Conservation (phyloP, 305 asterid genomes). For the Fraxinus sp. region DNA sequence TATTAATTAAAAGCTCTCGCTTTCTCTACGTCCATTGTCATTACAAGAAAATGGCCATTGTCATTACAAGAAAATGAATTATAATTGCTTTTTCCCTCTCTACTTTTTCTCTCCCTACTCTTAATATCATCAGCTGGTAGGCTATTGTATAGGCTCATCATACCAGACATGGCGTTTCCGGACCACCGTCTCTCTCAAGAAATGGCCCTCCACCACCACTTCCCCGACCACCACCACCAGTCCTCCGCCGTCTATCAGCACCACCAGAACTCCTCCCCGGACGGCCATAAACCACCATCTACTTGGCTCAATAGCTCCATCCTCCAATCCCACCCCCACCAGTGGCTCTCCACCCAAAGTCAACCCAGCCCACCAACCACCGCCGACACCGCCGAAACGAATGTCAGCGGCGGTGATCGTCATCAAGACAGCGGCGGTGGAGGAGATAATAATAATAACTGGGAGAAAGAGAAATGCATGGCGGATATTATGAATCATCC, state of each 20-base stretch:
- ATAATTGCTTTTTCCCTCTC: slow-evolving; percentile 5
- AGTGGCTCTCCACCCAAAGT: slow-evolving; percentile 47
- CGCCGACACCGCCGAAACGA: slow-evolving; percentile 3
- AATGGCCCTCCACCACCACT: slow-evolving; percentile 41
- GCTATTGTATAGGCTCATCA: slow-evolving; percentile 8
- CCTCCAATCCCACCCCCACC: slow-evolving; percentile 35
- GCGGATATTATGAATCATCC: slow-evolving; percentile 75
- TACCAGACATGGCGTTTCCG: slow-evolving; percentile 48
- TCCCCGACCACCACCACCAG: slow-evolving; percentile 29
- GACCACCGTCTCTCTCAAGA: slow-evolving; percentile 49
- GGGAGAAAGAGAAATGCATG: slow-evolving; percentile 66
- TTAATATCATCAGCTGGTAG: not conserved
- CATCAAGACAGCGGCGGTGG: slow-evolving; percentile 32
- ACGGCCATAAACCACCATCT: slow-evolving; percentile 12
- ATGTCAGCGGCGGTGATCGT: slow-evolving; percentile 33
- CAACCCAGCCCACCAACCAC: slow-evolving; percentile 33
- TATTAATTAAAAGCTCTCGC: not conserved
- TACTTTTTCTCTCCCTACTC: not conserved
- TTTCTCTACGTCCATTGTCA: not conserved
- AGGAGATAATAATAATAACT: slow-evolving; percentile 26
- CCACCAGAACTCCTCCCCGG: slow-evolving; percentile 25
- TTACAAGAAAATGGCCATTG: not conserved
- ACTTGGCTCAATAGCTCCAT: slow-evolving; percentile 39
- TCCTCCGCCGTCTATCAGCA: slow-evolving; percentile 34
- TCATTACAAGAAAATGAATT: not conserved